Percentiles rank a stretch among this genome's conserved stretches.
These are phyloP conservation scores for Silene uniflora DNA, from an alignment of 148 eudicot species.

Conservation along the genomic window DNA sequence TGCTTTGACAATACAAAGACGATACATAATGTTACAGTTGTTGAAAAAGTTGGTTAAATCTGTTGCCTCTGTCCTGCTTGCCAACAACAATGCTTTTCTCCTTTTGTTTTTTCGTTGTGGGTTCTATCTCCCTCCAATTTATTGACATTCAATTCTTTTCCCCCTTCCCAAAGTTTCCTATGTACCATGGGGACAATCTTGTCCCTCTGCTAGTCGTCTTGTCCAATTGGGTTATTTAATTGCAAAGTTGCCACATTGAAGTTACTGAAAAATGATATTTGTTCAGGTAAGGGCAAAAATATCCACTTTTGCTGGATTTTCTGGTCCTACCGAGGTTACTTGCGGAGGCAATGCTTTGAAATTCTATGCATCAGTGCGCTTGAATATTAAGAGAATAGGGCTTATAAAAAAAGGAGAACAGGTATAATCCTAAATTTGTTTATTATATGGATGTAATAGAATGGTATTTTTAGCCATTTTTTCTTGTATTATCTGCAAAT, in stretches of 20 bases:
- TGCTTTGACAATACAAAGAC: not conserved
- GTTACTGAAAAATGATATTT: conserved; percentile 15
- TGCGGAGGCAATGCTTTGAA: conserved; percentile 99
- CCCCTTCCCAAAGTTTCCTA: not conserved
- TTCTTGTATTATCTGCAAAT: not conserved
- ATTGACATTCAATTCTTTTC: not conserved
- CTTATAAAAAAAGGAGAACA: conserved; percentile 90
- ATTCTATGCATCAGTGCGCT: conserved; percentile 91
- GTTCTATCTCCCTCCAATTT: not conserved
- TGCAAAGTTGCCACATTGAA: not conserved
- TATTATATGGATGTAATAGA: not conserved
- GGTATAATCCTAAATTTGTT: conserved; percentile 40
- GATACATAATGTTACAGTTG: not conserved
- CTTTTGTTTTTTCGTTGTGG: not conserved
- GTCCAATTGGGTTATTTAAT: not conserved
- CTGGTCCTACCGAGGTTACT: conserved; percentile 85
- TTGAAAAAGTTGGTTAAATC: not conserved
- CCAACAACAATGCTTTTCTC: not conserved
- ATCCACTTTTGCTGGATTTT: conserved; percentile 61
- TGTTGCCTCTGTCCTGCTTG: conserved; percentile 1
- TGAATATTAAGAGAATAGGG: conserved; percentile 72
- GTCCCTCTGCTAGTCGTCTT: not conserved
- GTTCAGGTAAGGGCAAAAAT: conserved; percentile 75
- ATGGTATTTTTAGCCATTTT: not conserved
- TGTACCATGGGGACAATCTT: not conserved